These are phyloP conservation scores for Naganishia cerealis DNA, from an alignment of 1,284 basidiomycete species.

Conservation along the genomic window DNA sequence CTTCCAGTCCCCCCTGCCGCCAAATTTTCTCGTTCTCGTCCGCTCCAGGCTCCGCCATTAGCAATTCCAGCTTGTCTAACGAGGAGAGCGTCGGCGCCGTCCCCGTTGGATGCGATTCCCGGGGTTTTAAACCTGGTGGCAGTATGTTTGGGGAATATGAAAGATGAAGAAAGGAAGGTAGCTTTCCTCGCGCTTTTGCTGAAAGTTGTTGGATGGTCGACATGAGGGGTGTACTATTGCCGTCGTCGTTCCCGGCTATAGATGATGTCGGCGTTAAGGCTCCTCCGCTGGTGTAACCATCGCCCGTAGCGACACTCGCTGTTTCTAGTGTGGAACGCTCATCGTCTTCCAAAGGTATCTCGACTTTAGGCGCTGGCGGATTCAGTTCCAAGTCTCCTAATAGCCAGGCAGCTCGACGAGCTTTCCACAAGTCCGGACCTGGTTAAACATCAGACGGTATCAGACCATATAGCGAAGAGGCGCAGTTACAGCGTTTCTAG, in stretches of 20 bases:
- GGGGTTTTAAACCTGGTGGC: neutral
- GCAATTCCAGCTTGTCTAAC: constrained; percentile 39
- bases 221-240: neutral
- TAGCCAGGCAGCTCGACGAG: constrained; percentile 21
- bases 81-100: neutral
- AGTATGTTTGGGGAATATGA: constrained; percentile 28
- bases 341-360: neutral
- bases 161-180: constrained; percentile 35
- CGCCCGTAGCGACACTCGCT: neutral
- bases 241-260: neutral
- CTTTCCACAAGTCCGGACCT: constrained; percentile 24
- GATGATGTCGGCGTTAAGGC: neutral
- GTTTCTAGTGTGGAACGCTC: neutral
- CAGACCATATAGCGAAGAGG: neutral
- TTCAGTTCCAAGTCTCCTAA: constrained; percentile 16
- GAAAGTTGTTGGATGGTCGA: constrained; percentile 18
- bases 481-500: neutral
- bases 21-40: constrained; percentile 45
- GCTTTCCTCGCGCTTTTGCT: constrained; percentile 27
- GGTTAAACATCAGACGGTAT: neutral
- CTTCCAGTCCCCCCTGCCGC: constrained; percentile 44
- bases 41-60: constrained; percentile 42
- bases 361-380: constrained; percentile 16
- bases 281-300: neutral
- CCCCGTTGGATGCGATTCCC: neutral